Percentiles rank a stretch among this genome's conserved stretches.
Conservation (phyloP, 1,284 basidiomycete species). For the Cryptococcus jaspeensis region DNA sequence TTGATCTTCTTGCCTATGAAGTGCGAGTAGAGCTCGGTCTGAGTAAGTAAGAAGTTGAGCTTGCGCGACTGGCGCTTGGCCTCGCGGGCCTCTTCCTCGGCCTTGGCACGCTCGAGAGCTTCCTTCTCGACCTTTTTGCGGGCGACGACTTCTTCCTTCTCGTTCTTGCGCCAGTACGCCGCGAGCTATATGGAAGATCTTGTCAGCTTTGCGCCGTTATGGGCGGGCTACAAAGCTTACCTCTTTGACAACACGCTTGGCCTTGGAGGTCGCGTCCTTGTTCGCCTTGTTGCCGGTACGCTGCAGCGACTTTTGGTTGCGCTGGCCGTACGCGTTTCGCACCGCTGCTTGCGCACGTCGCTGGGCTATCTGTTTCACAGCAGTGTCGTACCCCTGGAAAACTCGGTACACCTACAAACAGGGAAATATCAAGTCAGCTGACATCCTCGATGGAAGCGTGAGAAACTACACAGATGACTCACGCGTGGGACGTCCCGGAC, state of each 20-base stretch:
- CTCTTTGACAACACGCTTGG: slow-evolving; percentile 48
- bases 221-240: slow-evolving; percentile 14
- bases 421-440: not conserved
- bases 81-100: slow-evolving; percentile 96
- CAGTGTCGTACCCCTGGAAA: slow-evolving; percentile 63
- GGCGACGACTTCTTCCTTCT: slow-evolving; percentile 86
- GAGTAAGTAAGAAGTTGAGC: slow-evolving; percentile 97
- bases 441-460: not conserved
- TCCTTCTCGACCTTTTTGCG: slow-evolving; percentile 94
- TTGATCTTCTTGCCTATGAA: slow-evolving; percentile 99
- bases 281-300: slow-evolving; percentile 75
- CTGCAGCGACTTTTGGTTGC: slow-evolving; percentile 77
- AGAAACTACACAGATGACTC: slow-evolving; percentile 13
- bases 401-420: slow-evolving; percentile 68
- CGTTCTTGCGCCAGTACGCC: slow-evolving; percentile 97
- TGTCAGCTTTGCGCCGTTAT: not conserved
- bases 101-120: slow-evolving; percentile 80
- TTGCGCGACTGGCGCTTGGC: slow-evolving; percentile 93
- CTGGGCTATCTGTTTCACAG: slow-evolving; percentile 57
- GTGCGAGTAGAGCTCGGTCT: slow-evolving; percentile 98
- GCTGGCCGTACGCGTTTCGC: slow-evolving; percentile 72
- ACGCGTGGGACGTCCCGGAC: slow-evolving; percentile 82
- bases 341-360: slow-evolving; percentile 35
- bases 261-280: slow-evolving; percentile 84
- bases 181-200: slow-evolving; percentile 65